Evolutionary conservation across 176 grass and related monocot genomes (phyloP).

Genomic region (Elymus sibiricus): DNA sequence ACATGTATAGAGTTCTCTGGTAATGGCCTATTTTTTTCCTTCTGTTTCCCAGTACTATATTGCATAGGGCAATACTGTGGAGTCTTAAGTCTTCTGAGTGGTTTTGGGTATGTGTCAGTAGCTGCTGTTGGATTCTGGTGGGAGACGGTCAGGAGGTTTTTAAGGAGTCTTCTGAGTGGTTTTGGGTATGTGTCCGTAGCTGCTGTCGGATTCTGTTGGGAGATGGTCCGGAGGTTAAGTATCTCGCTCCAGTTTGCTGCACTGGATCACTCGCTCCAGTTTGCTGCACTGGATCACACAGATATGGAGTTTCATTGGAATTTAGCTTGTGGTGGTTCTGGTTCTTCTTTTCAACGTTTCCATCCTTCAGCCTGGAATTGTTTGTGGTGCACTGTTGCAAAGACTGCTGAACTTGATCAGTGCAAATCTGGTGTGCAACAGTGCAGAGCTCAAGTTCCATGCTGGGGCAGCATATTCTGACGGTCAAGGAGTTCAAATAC

Average conservation of each 20-base stretch:
- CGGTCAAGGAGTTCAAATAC: conserved; percentile 35
- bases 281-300: background rate
- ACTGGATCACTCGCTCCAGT: background rate
- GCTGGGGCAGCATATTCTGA: conserved; percentile 14
- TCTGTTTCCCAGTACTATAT: background rate
- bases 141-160: no score
- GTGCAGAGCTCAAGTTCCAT: conserved; percentile 32
- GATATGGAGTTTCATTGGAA: background rate
- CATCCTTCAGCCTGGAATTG: background rate
- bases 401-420: background rate
- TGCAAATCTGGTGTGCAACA: conserved; percentile 21
- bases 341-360: background rate
- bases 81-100: background rate
- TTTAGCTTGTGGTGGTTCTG: conserved; percentile 4
- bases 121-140: background rate
- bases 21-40: background rate
- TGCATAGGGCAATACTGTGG: background rate
- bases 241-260: conserved; percentile 10
- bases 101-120: conserved; percentile 1
- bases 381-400: conserved; percentile 37
- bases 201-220: conserved; percentile 12
- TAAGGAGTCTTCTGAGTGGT: no score
- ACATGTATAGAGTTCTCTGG: background rate
- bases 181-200: background rate
- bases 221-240: background rate